A percentile compares a stretch with the other conserved stretches of the same genome.
Evolutionary conservation across 2,329 filamentous ascomycete species (phyloP).

Genomic region (Chalaropsis thielavioides): DNA sequence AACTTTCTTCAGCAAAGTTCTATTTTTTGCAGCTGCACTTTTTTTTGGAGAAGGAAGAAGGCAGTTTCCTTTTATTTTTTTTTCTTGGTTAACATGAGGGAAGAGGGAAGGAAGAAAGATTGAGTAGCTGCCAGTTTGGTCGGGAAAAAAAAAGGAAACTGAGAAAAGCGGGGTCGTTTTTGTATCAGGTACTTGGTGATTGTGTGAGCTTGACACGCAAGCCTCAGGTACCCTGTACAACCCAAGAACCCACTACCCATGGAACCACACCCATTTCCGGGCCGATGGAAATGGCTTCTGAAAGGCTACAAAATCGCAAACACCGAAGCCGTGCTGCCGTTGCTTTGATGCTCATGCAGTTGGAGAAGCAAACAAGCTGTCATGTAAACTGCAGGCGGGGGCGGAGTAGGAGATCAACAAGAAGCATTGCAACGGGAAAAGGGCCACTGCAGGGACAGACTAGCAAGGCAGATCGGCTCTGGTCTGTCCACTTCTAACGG

Average conservation of each 20-base stretch:
- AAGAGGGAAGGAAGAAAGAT: neutral
- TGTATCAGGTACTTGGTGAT: neutral
- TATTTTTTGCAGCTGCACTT: neutral
- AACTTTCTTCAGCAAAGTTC: no score
- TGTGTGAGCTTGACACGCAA: neutral
- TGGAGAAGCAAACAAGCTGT: neutral
- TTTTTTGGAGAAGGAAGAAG: no score
- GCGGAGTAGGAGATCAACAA: neutral
- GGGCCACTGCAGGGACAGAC: neutral
- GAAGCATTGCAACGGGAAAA: neutral
- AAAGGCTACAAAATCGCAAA: neutral
- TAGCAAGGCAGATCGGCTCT: neutral
- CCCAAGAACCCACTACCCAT: neutral
- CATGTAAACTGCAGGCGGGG: neutral
- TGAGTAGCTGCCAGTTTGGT: neutral
- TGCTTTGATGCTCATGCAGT: neutral
- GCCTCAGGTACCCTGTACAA: constrained; percentile 1
- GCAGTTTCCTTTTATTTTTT: neutral
- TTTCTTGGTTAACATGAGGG: neutral
- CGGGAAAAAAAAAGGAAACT: neutral
- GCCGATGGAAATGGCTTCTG: neutral
- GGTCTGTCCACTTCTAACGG: neutral
- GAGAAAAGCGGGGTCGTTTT: neutral
- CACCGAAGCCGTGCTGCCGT: neutral
- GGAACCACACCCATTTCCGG: neutral